phyloP scores from a whole-genome alignment of 2,329 filamentous ascomycete species.

The Penicillium frequentans region DNA sequence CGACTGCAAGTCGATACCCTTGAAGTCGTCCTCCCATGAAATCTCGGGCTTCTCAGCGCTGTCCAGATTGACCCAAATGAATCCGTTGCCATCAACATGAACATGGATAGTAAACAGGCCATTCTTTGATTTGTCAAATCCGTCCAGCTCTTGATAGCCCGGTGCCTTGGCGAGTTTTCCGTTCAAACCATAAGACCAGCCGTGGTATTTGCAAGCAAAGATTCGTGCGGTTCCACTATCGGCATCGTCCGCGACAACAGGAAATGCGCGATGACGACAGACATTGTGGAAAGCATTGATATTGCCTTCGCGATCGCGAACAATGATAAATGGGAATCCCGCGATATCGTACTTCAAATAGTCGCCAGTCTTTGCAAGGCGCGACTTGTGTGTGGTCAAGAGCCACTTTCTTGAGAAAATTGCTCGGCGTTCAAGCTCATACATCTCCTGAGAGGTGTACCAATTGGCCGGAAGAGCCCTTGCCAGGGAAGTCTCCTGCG shows the following conservation, averaged over 20 bases:
- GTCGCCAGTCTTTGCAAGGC: conserved; percentile 15
- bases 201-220: conserved; percentile 26
- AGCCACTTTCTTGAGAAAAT: conserved; percentile 59
- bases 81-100: conserved; percentile 20
- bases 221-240: conserved; percentile 19
- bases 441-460: conserved; percentile 47
- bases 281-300: conserved; percentile 44
- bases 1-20: conserved; percentile 14
- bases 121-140: conserved; percentile 25
- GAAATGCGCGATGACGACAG: conserved; percentile 26
- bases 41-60: conserved; percentile 14
- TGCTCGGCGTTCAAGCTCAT: conserved; percentile 57
- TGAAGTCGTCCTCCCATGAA: conserved; percentile 20
- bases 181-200: conserved; percentile 26
- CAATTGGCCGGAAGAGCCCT: conserved; percentile 2
- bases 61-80: conserved; percentile 26
- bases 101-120: conserved; percentile 23
- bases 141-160: conserved; percentile 21
- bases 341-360: conserved; percentile 32
- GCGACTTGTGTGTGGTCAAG: conserved; percentile 37
- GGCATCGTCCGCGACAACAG: conserved; percentile 22
- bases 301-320: conserved; percentile 49
- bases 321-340: conserved; percentile 51
- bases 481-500: neutral
- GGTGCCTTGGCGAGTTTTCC: conserved; percentile 26